Conservation (phyloP, 192 early-diverging fungal species). For the Chytriomyces hyalinus region DNA sequence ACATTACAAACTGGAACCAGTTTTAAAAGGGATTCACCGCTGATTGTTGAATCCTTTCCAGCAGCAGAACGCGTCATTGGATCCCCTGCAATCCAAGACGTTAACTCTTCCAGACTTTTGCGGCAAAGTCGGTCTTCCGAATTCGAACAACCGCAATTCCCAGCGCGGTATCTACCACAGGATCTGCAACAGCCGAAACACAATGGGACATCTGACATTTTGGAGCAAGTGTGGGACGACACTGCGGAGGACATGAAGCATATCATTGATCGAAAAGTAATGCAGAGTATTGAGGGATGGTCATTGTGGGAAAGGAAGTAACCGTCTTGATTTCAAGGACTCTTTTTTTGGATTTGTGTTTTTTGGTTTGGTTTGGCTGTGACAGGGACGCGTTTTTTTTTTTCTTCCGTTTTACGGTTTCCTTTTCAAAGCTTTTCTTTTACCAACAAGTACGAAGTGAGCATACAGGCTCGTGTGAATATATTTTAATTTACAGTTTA, state of each 20-base stretch:
- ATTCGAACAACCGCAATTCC: background rate
- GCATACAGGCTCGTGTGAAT: too few relatives aligned
- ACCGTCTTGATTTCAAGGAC: too few relatives aligned
- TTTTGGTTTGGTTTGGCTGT: too few relatives aligned
- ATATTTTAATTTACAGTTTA: too few relatives aligned
- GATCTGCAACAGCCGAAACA: background rate
- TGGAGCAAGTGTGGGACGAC: background rate
- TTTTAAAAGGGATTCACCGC: too few relatives aligned
- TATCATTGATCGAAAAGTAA: conserved; percentile 11
- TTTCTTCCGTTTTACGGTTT: too few relatives aligned
- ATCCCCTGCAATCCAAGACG: background rate
- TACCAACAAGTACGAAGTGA: too few relatives aligned
- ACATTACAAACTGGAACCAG: too few relatives aligned
- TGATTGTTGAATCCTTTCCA: too few relatives aligned
- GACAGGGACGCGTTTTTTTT: too few relatives aligned
- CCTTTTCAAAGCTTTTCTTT: too few relatives aligned
- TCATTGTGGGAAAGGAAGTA: background rate
- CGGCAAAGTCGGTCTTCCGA: background rate
- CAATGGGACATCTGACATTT: background rate
- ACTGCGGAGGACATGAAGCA: background rate
- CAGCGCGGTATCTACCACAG: background rate
- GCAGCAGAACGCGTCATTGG: background rate
- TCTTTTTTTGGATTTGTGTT: too few relatives aligned
- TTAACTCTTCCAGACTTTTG: background rate
- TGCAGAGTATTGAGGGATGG: conserved; percentile 11